Evolutionary conservation across 129 eudicot genomes (phyloP), one percentile per base, ranked within the genome.

Genomic region (Calendula officinalis): DNA sequence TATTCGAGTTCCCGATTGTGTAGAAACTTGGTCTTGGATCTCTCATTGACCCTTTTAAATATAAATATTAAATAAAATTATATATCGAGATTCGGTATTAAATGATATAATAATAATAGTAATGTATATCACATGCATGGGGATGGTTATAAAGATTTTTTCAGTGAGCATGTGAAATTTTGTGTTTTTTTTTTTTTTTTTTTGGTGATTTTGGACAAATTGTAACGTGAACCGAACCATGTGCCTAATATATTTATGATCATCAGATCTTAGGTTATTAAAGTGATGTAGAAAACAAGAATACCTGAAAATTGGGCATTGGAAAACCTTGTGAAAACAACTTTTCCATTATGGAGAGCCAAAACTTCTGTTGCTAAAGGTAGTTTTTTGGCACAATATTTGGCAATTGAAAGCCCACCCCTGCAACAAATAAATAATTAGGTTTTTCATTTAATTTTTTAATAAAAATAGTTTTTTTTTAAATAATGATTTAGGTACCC

Each of bases 341-440:
- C 80, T 77, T 86, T 88, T 65, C 96, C 99, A 33, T 83, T 83
- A 48, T 88, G 83, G 56, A 94, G 60, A 10, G 95, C 96, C 73
- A 94, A 67, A 34, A 94, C 91, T 55, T 88, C 89, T 44, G 89
- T 88, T 37, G 89, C 82, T 38, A 57, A 35, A 56, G 95, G 87
- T 73, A 94, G 80, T 66, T 58, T 81, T 78, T 83, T 88, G 6
- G 97, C 86, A 67, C 97, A 88, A 54, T 88, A 94, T 66, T 88
- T 94, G 10, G 99, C 99, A 43, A 77, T 68, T 3, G 95, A 88
- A 71, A 80, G 37, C 87, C 92, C 68, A 44, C 91, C 67, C 80
- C 96, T 92, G 73, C 59, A 60, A 33, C 54, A 69, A 41, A 12
- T 22, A 0, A 22, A 22, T 22, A 22, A 22, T 22, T 22, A 22